These are phyloP conservation scores for Cercospora janseana DNA, from an alignment of 2,329 filamentous ascomycete species.

Conservation along the genomic window DNA sequence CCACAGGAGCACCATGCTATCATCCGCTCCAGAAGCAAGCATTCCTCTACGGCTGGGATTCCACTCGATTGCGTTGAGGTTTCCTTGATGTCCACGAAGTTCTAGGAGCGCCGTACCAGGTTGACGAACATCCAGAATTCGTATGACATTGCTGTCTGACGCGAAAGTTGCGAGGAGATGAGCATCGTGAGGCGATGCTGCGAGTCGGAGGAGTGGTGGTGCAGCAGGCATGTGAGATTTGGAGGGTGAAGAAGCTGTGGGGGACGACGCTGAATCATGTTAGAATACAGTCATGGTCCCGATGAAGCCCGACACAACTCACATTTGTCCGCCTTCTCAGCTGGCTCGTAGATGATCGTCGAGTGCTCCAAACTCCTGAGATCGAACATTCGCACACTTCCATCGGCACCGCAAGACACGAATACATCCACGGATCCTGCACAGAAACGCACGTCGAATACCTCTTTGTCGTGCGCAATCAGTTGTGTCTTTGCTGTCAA, in stretches of 20 bases:
- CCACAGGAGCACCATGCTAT: constrained; percentile 89
- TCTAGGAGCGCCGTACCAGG: constrained; percentile 93
- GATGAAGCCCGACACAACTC: constrained; percentile 16
- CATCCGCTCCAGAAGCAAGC: constrained; percentile 86
- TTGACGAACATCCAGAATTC: constrained; percentile 93
- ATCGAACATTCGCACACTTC: constrained; percentile 98
- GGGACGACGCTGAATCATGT: constrained; percentile 38
- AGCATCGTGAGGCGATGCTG: constrained; percentile 90
- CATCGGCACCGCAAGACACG: constrained; percentile 94
- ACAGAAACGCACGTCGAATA: constrained; percentile 97
- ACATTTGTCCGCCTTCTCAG: constrained; percentile 68
- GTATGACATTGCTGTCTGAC: constrained; percentile 85
- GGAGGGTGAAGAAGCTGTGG: constrained; percentile 65
- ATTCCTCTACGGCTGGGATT: constrained; percentile 82
- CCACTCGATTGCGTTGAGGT: constrained; percentile 95
- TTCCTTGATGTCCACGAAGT: constrained; percentile 79
- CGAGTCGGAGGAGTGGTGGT: constrained; percentile 71
- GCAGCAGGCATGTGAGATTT: constrained; percentile 66
- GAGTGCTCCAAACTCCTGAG: constrained; percentile 93
- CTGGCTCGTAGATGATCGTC: constrained; percentile 98
- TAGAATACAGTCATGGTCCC: not conserved
- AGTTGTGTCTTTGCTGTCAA: constrained; percentile 96
- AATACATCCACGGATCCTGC: constrained; percentile 98
- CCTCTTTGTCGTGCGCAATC: constrained; percentile 98
- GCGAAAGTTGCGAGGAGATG: constrained; percentile 97